Evolutionary conservation across 108 stramenopile species (phyloP).

Genomic region (Skeletonema menzelii): DNA sequence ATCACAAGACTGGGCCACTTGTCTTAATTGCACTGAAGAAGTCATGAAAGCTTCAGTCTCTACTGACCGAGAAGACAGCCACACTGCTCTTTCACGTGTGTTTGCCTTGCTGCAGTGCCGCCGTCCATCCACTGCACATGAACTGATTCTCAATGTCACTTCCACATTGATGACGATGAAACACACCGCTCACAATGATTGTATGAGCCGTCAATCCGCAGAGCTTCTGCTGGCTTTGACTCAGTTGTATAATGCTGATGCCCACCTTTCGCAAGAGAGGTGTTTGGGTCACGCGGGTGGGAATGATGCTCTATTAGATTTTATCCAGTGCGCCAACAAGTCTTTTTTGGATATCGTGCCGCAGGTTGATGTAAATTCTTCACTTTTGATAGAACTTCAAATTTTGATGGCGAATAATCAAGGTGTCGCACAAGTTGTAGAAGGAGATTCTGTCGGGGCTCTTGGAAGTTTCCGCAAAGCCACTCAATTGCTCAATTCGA

Average conservation of each 20-base stretch:
- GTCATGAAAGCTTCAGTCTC: not conserved
- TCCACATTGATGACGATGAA: not conserved
- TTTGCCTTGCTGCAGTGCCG: constrained; percentile 48
- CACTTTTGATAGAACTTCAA: not conserved
- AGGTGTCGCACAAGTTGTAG: constrained; percentile 24
- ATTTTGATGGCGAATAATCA: constrained; percentile 20
- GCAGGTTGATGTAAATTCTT: not conserved
- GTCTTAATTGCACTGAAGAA: constrained; percentile 30
- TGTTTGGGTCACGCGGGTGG: not conserved
- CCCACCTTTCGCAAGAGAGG: constrained; percentile 2
- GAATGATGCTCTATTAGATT: constrained; percentile 12
- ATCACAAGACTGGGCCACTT: constrained; percentile 40
- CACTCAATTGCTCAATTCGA: not conserved
- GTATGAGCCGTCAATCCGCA: not conserved
- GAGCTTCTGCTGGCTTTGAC: constrained; percentile 3
- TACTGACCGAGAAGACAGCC: not conserved
- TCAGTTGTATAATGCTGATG: constrained; percentile 35
- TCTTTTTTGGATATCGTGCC: not conserved
- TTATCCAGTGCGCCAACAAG: constrained; percentile 13
- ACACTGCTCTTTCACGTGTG: not conserved
- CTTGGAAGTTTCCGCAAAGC: constrained; percentile 38
- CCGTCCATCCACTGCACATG: constrained; percentile 26
- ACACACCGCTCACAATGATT: not conserved
- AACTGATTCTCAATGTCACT: constrained; percentile 2
- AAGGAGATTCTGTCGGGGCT: constrained; percentile 37